Evolutionary conservation across 805 yeast genomes (phyloP), one percentile per base, ranked within the genome.

Genomic region (Myxozyma vanderwaltii): DNA sequence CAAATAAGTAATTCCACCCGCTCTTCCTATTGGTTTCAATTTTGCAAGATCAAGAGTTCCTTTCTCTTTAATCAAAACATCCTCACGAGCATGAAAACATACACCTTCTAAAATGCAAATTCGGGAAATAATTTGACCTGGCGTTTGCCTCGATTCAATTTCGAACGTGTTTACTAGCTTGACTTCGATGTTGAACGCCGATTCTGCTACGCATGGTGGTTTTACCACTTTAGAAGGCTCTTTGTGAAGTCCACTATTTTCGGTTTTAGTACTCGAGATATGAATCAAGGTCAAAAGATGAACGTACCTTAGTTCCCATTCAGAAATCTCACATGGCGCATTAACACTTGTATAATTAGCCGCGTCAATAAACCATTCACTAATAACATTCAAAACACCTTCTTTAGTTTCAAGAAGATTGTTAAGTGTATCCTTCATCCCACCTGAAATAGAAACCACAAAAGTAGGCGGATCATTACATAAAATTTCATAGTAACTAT

Each of bases 331-430:
- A 0, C 67, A 46, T 3, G 87, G 87, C 1, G 83, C 77, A 62
- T 77, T 71, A 29, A 74, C 75, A 19, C 79, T 71, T 12, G 82
- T 70, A 58, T 72, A 78, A 67, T 85, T 83, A 7, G 87, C 86
- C 24, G 87, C 88, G 60, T 84, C 88, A 27, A 79, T 71, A 63
- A 83, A 81, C 86, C 86, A 84, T 69, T 85, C 88, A 53, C 82
- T 75, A 44, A 84, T 77, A 48, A 84, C 75, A 68, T 79, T 84
- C 65, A 84, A 77, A 19, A 85, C 81, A 53, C 79, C 75, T 66
- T 84, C 88, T 3, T 71, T 73, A 1, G 84, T 82, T 24, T 78
- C 82, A 24, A 80, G 66, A 17, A 84, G 67, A 66, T 83, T 83
- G 7, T 59, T 63, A 54, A 75, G 71, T 3, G 86, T 77, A 68